These are phyloP conservation scores for Claviceps sp. DNA, from an alignment of 2,329 filamentous ascomycete species.

Conservation along the genomic window DNA sequence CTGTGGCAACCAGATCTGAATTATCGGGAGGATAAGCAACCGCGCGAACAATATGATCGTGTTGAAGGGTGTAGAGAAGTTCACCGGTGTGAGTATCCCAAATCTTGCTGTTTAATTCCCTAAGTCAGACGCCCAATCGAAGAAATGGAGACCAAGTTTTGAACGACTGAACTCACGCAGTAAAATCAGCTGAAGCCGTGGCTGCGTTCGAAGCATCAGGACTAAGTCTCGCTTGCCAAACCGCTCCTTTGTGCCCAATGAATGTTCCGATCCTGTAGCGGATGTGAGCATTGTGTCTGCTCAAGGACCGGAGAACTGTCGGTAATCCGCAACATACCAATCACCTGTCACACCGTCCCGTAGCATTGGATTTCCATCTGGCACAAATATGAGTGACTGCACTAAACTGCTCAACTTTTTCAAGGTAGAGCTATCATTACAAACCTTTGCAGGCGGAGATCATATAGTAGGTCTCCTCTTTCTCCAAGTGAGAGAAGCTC, in stretches of 20 bases:
- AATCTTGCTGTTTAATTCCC: constrained; percentile 55
- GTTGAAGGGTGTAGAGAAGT: constrained; percentile 71
- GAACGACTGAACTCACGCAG: constrained; percentile 47
- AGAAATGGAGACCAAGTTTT: too few relatives aligned
- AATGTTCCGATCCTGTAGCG: constrained; percentile 85
- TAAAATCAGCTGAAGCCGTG: constrained; percentile 92
- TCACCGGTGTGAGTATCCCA: constrained; percentile 97
- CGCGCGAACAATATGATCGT: constrained; percentile 89
- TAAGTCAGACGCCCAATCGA: not conserved
- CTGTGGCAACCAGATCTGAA: constrained; percentile 78
- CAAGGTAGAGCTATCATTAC: constrained; percentile 6
- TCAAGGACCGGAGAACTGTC: not conserved
- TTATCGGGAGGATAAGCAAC: constrained; percentile 78
- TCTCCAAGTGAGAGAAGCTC: constrained; percentile 72
- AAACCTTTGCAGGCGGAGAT: constrained; percentile 86
- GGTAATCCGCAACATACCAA: constrained; percentile 43
- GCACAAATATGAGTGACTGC: constrained; percentile 1
- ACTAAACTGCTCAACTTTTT: constrained; percentile 11
- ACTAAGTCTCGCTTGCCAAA: constrained; percentile 89
- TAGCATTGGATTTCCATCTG: constrained; percentile 97
- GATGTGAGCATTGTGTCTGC: not conserved
- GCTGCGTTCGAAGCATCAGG: constrained; percentile 79
- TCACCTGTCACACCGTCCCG: constrained; percentile 91
- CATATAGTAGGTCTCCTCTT: constrained; percentile 77
- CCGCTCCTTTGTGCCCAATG: constrained; percentile 93